Evolutionary conservation across 306 rosid genomes (phyloP), one percentile per base, ranked within the genome.

Genomic region (Comarum palustre): DNA sequence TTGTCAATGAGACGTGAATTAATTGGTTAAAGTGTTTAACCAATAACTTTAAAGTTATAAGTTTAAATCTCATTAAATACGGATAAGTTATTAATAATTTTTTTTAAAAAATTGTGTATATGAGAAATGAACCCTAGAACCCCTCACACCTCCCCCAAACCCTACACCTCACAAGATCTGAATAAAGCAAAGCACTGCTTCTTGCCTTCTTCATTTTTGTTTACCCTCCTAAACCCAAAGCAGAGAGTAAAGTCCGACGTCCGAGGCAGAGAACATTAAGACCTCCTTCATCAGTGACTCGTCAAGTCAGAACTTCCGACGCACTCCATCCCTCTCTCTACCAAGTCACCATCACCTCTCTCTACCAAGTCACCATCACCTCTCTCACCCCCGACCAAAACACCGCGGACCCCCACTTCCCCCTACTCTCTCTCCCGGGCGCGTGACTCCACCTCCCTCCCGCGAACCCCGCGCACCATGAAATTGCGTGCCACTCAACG

Each of bases 361-460:
- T 0, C 12, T n/a, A 39, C 43, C 43, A 39, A 39, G 66, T 61
- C 66, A 61, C 57, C 67, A 27, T 69, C 58, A 34, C 64, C 84
- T 2, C 24, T 29, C 9, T 0, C 12, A 7, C 6, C 43, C 43
- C 64, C 86, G 86, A 77, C 86, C 78, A 77, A 77, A 82, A 72
- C 60, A 67, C 69, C 47, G 80, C 17, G 75, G 86, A 81, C 77
- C 82, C 84, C 76, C 79, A 77, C 82, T 82, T 77, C 66, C 50
- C 41, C 75, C 13, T n/a, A 34, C 38, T 6, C 65, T 6, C 65
- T 36, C 25, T 29, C 16, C 16, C 9, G 4, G 1, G 75, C 52
- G 38, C 52, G 52, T 71, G 41, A 22, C 0, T 1, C 15, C 65
- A 38, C 36, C 1, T 36, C 17, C 3, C 5, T 6, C 48, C 24